These are phyloP conservation scores for Tetracentron sinense DNA, from an alignment of 164 flowering plant genomes.

Conservation along the genomic window DNA sequence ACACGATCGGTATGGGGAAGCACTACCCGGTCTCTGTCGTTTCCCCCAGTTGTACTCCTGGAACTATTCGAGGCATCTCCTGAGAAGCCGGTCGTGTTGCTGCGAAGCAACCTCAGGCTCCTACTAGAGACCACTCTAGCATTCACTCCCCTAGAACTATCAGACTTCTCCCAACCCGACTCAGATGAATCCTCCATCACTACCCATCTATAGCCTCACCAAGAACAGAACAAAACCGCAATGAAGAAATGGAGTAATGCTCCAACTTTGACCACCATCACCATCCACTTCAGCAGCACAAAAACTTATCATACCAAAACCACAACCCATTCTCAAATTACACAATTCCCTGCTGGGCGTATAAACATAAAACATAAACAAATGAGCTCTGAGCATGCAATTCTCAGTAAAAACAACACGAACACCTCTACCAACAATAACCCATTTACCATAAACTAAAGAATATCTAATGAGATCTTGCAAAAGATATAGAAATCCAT, in stretches of 20 bases:
- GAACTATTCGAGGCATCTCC: conserved; percentile 36
- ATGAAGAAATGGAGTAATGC: conserved; percentile 19
- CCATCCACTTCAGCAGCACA: conserved; percentile 28
- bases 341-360: conserved; percentile 8
- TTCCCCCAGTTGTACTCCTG: conserved; percentile 20
- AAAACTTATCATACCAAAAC: background rate
- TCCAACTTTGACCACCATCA: conserved; percentile 20
- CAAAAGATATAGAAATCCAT: background rate
- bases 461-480: background rate
- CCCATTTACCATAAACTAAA: no score
- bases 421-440: background rate
- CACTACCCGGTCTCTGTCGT: conserved; percentile 24
- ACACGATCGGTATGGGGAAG: conserved; percentile 27
- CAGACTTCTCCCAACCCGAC: conserved; percentile 50
- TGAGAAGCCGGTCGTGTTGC: conserved; percentile 26
- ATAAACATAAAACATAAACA: background rate
- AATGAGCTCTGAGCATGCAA: conserved; percentile 2
- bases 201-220: conserved; percentile 34
- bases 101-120: conserved; percentile 31
- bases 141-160: conserved; percentile 56
- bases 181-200: conserved; percentile 79
- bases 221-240: conserved; percentile 23
- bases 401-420: conserved; percentile 1
- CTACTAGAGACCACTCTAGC: conserved; percentile 42
- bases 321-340: conserved; percentile 5